Evolutionary conservation across 2,329 filamentous ascomycete species (phyloP).

Genomic region (Orbilia brochopaga): DNA sequence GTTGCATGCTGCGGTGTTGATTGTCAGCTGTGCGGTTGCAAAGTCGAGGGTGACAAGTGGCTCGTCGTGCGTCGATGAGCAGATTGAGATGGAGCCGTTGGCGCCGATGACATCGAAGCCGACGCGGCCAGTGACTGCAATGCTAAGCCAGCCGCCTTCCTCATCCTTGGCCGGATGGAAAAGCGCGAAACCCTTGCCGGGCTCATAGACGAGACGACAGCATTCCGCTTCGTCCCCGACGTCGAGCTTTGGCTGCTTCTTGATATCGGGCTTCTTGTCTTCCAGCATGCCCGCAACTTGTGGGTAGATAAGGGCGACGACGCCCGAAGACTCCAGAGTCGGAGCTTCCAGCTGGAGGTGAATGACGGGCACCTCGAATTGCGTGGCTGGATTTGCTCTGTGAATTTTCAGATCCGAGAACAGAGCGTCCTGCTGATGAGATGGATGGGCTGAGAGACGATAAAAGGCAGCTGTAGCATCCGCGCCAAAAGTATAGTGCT

Average conservation of each 20-base stretch:
- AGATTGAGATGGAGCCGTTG: slow-evolving; percentile 53
- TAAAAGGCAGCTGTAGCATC: slow-evolving; percentile 52
- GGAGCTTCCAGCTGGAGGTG: slow-evolving; percentile 53
- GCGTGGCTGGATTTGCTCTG: slow-evolving; percentile 52
- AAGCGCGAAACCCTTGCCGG: slow-evolving; percentile 53
- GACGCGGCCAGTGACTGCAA: slow-evolving; percentile 53
- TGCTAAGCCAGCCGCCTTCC: slow-evolving; percentile 54
- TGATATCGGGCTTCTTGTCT: slow-evolving; percentile 47
- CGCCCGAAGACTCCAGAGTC: slow-evolving; percentile 49
- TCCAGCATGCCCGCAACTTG: slow-evolving; percentile 52
- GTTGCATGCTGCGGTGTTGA: slow-evolving; percentile 53
- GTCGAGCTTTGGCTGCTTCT: slow-evolving; percentile 52
- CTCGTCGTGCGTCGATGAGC: slow-evolving; percentile 53
- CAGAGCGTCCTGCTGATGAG: slow-evolving; percentile 48
- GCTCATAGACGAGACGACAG: slow-evolving; percentile 53
- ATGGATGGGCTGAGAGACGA: slow-evolving; percentile 53
- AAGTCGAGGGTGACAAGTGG: slow-evolving; percentile 54
- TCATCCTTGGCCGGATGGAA: slow-evolving; percentile 54
- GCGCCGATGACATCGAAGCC: slow-evolving; percentile 53
- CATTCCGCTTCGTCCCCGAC: slow-evolving; percentile 54
- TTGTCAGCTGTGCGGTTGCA: slow-evolving; percentile 43
- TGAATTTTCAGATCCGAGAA: slow-evolving; percentile 54
- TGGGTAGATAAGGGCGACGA: slow-evolving; percentile 53
- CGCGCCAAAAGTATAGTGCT: slow-evolving; percentile 53
- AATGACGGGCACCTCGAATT: slow-evolving; percentile 52